Base-by-base conservation (phyloP, 179 eudicot genomes). In the Vitellaria paradoxa region DNA sequence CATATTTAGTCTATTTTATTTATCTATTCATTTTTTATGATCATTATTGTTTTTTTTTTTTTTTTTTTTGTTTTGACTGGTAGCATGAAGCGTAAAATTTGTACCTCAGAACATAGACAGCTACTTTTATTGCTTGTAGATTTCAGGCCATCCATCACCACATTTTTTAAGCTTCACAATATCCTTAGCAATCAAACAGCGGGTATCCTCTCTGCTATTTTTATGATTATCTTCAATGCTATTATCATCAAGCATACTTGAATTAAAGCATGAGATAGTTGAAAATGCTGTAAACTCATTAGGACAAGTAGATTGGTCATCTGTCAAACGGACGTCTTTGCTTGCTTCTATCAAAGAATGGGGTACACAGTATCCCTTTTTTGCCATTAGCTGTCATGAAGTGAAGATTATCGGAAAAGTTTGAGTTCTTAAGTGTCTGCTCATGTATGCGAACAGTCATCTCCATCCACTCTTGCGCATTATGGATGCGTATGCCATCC, bases 51-150 rank as follows among this genome's bases (percentile, higher is more conserved):
- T 24, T n/a, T n/a, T n/a, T n/a, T n/a, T n/a, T n/a, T n/a, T n/a
- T n/a, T 23, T 42, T 40, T 67, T 23, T 42, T 40, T 67, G 68
- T 17, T 59, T 75, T 30, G 13, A 40, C 15, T 55, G 70, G 12
- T 21, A 40, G 23, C 26, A 2, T 15, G 20, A 40, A 73, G 17
- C 24, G 69, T 18, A 30, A 23, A 78, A 66, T 24, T 6, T 49
- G 65, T 80, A 94, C 98, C 97, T 91, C 87, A 59, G 90, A 88
- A 80, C 99, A 93, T 78, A 78, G 73, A 81, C 98, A 96, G 56
- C 68, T 81, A 79, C 78, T 86, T 69, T 73, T 76, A 76, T 82
- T 76, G 72, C 80, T 85, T 69, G 57, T 66, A 65, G 78, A 63
- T 61, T 77, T 83, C 40, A 76, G 76, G 76, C 81, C 83, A 78